Evolutionary conservation across 2,329 filamentous ascomycete genomes (phyloP), one percentile per base, ranked within the genome.

Genomic region (Microcera coccophila): DNA sequence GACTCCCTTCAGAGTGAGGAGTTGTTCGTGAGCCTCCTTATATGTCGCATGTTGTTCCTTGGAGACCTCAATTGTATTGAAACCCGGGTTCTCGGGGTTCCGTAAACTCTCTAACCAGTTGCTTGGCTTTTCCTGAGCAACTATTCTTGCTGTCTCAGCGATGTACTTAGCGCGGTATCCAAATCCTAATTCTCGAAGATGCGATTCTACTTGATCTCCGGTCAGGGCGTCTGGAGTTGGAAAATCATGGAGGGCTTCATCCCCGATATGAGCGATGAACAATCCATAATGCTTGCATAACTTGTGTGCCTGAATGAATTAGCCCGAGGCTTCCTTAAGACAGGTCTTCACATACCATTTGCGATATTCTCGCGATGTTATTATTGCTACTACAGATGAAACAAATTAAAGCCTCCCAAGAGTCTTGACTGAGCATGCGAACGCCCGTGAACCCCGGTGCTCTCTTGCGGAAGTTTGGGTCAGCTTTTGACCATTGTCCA

Each of bases 341-440:
- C 17, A 22, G 3, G 11, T 12, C 22, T 11, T 7, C 19, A 28
- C 60, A 50, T 58, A 86, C 90, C 93, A 98, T 98, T 66, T 94
- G 87, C 4, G 87, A 91, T 62, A 98, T 98, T 29, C 93, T 81
- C 2, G 84, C 78, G 47, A 98, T 98, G 62, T 98, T 96, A 69
- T 98, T 98, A 68, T 98, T 98, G 67, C 90, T 95, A 67, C 90
- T 96, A 74, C 93, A 98, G 51, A 98, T 98, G 66, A 98, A 98
- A 43, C 86, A 84, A 18, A 98, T 74, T 17, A 98, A 73, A 1
- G 93, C 83, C 66, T 98, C 93, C 93, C 94, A 98, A 1, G 91
- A 84, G 71, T 96, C 90, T 69, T 98, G 93, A 57, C 85, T 87
- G 34, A 98, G 71, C 52, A 98, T 96, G 17, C 93, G 83, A 42